Evolutionary conservation across 768 basidiomycete genomes (phyloP).

Genomic region (Boletales sp.): DNA sequence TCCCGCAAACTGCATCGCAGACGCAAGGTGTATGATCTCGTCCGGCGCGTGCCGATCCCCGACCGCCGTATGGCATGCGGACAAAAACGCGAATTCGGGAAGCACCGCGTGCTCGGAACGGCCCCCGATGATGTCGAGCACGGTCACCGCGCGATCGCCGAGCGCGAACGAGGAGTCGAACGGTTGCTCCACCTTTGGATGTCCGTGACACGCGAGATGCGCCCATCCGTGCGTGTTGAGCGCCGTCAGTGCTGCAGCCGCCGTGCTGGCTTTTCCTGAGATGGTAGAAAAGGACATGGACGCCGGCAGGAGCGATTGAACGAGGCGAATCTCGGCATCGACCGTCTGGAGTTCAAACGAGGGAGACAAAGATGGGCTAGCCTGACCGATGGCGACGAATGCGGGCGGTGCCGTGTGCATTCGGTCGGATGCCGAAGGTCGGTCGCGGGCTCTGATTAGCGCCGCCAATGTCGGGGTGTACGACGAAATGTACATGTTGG

Average conservation of each 20-base stretch:
- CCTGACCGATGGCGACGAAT: slow-evolving; percentile 21
- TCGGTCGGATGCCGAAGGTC: neutral
- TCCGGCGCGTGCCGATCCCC: slow-evolving; percentile 23
- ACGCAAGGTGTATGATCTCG: slow-evolving; percentile 33
- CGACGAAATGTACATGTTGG: slow-evolving; percentile 28
- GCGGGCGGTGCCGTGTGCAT: neutral
- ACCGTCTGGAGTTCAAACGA: slow-evolving; percentile 12
- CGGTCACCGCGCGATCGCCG: slow-evolving; percentile 16
- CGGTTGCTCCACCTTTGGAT: slow-evolving; percentile 17
- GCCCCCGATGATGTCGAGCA: slow-evolving; percentile 22
- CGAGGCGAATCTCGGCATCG: slow-evolving; percentile 17
- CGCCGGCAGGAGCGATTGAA: slow-evolving; percentile 13
- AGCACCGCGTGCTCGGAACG: neutral
- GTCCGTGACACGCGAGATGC: slow-evolving; percentile 33
- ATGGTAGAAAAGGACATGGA: slow-evolving; percentile 14
- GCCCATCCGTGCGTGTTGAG: slow-evolving; percentile 23
- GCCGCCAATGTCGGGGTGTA: slow-evolving; percentile 33
- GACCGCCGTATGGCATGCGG: slow-evolving; percentile 32
- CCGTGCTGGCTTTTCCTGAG: slow-evolving; percentile 11
- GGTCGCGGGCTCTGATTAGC: slow-evolving; percentile 21
- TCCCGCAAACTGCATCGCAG: slow-evolving; percentile 34
- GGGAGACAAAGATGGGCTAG: slow-evolving; percentile 3
- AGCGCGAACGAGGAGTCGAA: slow-evolving; percentile 26
- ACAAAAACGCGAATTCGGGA: slow-evolving; percentile 30
- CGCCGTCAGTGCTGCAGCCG: slow-evolving; percentile 7